Base-by-base conservation (phyloP, 345 rosid genomes). In the Gossypium rotundifolium region DNA sequence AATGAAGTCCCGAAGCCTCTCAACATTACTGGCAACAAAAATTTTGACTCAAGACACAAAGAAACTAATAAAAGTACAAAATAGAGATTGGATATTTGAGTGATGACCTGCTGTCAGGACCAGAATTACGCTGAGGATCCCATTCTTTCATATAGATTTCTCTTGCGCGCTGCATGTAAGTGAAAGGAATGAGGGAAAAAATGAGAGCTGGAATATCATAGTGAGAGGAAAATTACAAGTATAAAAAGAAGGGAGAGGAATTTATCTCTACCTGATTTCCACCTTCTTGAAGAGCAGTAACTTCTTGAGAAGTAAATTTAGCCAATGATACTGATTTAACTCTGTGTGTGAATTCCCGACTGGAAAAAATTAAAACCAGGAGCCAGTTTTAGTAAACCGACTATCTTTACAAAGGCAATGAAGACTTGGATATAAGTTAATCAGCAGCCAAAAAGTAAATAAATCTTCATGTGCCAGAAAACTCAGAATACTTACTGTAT, bases 311-410 rank as follows among this genome's bases (percentile, higher is more conserved):
- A 38, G 98, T 85, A 77, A 95, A 95, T 77, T 88, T 95, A 18
- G 99, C 97, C 97, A 95, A 87, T 2, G 99, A 95, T 66, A 95
- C 72, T 27, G 99, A 95, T 80, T 95, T 95, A 53, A 95, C 99
- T 57, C 98, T 85, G 65, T 95, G 99, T 2, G 98, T 95, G 78
- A 91, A 95, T 83, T 93, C 99, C 60, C 99, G 96, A 71, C 99
- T 93, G 80, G 55, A 83, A 71, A 82, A 22, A 52, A 40, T 63
- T 63, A 58, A 29, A 40, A 72, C 77, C 79, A 18, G 29, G 17
- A 77, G 51, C 57, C 48, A 74, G 22, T 65, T 53, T 75, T 54
- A 54, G 76, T 61, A 25, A 60, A 48, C 25, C 55, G 1, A 55
- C 40, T 66, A 38, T 27, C 59, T 51, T 62, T 27, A 61, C 9